These are phyloP conservation scores for Calonectria multiphialidica DNA, from an alignment of 2,329 filamentous ascomycete genomes.

Conservation along the genomic window DNA sequence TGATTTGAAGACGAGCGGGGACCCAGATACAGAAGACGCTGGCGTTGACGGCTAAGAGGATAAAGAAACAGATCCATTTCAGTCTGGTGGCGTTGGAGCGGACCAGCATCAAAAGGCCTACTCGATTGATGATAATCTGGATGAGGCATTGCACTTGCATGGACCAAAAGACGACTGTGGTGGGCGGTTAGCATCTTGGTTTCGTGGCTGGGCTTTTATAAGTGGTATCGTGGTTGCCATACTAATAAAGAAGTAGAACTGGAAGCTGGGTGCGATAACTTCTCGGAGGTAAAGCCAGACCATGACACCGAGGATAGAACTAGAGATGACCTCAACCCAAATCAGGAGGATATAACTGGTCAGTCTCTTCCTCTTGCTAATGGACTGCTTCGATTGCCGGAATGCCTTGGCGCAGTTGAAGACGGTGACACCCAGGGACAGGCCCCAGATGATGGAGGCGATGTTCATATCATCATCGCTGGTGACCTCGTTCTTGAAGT, in stretches of 20 bases:
- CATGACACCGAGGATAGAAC: slow-evolving; percentile 38
- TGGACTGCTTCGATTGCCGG: slow-evolving; percentile 33
- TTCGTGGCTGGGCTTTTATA: accelerated
- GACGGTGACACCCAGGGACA: slow-evolving; percentile 40
- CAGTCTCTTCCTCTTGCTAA: slow-evolving; percentile 35
- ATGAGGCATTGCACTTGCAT: slow-evolving; percentile 58
- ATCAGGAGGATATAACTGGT: slow-evolving; percentile 37
- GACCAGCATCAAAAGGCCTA: slow-evolving; percentile 58
- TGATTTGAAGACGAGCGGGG: slow-evolving; percentile 58
- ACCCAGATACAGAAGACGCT: slow-evolving; percentile 65
- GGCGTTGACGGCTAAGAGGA: slow-evolving; percentile 60
- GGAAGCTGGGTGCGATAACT: slow-evolving; percentile 46
- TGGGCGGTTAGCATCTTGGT: background rate
- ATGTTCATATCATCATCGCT: slow-evolving; percentile 42
- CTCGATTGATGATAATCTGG: slow-evolving; percentile 65
- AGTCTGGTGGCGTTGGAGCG: slow-evolving; percentile 49
- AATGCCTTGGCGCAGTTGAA: slow-evolving; percentile 40
- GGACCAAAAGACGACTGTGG: slow-evolving; percentile 45
- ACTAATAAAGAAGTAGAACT: slow-evolving; percentile 45
- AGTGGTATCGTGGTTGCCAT: slow-evolving; percentile 31
- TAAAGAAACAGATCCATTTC: slow-evolving; percentile 57
- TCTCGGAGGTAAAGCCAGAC: slow-evolving; percentile 41
- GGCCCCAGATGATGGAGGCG: slow-evolving; percentile 43
- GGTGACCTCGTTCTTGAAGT: slow-evolving; percentile 32
- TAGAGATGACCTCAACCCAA: slow-evolving; percentile 43